Base-by-base conservation (phyloP, 805 yeast genomes). In the Candida xiaguanensis region DNA sequence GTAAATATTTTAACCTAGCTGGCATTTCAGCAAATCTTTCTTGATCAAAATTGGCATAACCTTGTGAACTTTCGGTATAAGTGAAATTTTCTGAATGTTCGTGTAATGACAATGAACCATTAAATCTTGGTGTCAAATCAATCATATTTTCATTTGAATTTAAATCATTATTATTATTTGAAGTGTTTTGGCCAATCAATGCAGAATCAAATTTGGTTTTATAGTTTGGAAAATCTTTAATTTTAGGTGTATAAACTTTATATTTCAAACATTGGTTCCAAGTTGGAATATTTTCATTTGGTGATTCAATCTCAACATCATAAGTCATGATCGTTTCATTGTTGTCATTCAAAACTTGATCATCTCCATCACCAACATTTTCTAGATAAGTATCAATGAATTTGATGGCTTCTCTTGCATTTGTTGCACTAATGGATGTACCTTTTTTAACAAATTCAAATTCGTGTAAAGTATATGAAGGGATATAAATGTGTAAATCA, bases 341-440 rank as follows among this genome's bases (percentile, higher is more conserved):
- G 3, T 41, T 34, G 22, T 45, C 36, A 11, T 43, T 50, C 2
- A 38, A 35, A n/a, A 8, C 13, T 24, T 27, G 18, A 13, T 34
- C 38, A 12, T 8, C n/a, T 17, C 12, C 11, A 18, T 17, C 30
- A 9, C 19, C 36, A 3, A 13, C 18, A 25, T 27, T 27, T 27
- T 63, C 72, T 28, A 65, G 52, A 24, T 58, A 43, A 26, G 61
- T 59, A 47, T 82, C 88, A 39, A 83, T 77, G 48, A 80, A 77
- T 40, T 74, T 64, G 36, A 82, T 68, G 14, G 86, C 75, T 51
- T 80, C 85, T 38, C 81, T 65, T 6, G 90, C 83, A 56, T 78
- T 78, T n/a, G 72, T 67, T 14, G 85, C 78, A 45, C 70, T 67
- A 52, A 80, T 66, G 13, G 78, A 70, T 14, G 67, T 59, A 1